Base-by-base conservation (phyloP, 108 stramenopile species). In the Cylindrotheca fusiformis region DNA sequence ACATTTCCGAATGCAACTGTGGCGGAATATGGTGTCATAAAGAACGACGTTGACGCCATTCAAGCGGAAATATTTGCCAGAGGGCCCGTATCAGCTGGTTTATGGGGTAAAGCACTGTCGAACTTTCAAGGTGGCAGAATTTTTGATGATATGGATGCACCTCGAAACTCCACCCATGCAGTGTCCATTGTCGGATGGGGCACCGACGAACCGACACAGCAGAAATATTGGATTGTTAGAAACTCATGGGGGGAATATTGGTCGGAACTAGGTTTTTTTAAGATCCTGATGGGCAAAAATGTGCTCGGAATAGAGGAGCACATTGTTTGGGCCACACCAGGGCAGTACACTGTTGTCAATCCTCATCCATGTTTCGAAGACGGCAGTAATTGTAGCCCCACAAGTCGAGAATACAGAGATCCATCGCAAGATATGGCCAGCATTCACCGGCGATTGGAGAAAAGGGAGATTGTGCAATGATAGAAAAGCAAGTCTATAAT, bases 181-280 rank as follows among this genome's bases (percentile, higher is more conserved):
- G 85, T 98, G 25, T 80, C 80, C 32, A 89, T 96, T 62, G 88
- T 87, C 14, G 97, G 97, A 5, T 98, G 90, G 94, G 97, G 95
- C 1, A 92, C 93, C 65, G 94, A 96, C 67, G 63, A 73, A 28
- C 72, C 81, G 23, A 76, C 68, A 33, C 77, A 84, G 14, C 76
- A 58, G 32, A 56, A 75, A 53, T 86, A 93, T 65, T 98, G 95
- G 95, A 93, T 96, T 65, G 69, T 95, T 44, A 76, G 97, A 36
- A 96, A 98, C 75, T 77, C 74, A 8, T 80, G 79, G 74, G 81
- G 81, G 4, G 50, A 51, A n/a, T 21, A n/a, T n/a, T 22, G 21
- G 20, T 21, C 20, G 21, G 50, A 22, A 51, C 21, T 51, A 6
- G n/a, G n/a, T 51, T 22, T 51, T n/a, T 51, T 74, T 45, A 73